These are phyloP conservation scores for Spathaspora girioi DNA, from an alignment of 805 yeast species.

Conservation along the genomic window DNA sequence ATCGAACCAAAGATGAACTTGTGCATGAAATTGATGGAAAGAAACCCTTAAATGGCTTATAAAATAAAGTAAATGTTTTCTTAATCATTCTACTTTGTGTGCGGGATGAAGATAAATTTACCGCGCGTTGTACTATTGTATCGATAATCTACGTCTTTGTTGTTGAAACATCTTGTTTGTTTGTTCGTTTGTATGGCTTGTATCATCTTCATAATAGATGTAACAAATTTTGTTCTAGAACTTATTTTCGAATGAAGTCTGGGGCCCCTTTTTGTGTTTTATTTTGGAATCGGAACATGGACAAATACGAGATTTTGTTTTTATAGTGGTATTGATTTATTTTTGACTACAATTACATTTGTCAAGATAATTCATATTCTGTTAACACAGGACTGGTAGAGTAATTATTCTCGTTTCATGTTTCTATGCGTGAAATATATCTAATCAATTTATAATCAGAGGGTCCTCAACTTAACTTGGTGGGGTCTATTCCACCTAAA, in stretches of 20 bases:
- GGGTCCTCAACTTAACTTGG: not conserved
- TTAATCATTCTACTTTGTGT: not conserved
- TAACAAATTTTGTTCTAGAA: not conserved
- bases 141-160: not conserved
- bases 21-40: not conserved
- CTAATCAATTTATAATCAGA: not conserved
- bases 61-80: not conserved
- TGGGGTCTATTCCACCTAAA: not conserved
- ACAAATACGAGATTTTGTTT: not conserved
- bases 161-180: not conserved
- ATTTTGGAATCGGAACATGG: not conserved
- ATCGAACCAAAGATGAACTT: not conserved
- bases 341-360: not conserved
- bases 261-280: not conserved
- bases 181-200: not conserved
- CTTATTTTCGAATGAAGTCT: not conserved
- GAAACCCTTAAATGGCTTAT: not conserved
- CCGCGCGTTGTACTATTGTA: not conserved
- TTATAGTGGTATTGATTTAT: not conserved
- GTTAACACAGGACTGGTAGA: not conserved
- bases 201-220: not conserved
- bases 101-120: not conserved
- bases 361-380: not conserved
- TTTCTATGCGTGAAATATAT: not conserved
- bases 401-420: not conserved